These are phyloP conservation scores for Polyrhizophydium stewartii DNA, from an alignment of 371 early-diverging fungal genomes.

Conservation along the genomic window DNA sequence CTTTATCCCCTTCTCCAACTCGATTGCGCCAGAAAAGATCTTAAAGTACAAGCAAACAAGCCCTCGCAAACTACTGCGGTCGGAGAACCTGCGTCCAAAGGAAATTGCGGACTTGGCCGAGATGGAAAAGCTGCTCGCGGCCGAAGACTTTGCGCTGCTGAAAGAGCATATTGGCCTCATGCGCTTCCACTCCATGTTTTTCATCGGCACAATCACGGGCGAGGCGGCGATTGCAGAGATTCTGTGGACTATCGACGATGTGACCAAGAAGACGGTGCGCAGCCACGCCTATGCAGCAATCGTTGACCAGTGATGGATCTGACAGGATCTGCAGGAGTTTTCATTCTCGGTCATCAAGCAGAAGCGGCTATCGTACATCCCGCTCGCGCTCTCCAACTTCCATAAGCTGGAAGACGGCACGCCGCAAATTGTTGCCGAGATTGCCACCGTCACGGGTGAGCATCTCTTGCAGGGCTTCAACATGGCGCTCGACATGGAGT, in stretches of 20 bases:
- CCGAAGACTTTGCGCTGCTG: not conserved
- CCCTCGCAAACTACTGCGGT: not conserved
- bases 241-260: not conserved
- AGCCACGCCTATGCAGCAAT: no score
- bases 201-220: not conserved
- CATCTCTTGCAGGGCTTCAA: conserved; percentile 10
- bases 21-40: no score
- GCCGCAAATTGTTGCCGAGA: not conserved
- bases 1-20: no score
- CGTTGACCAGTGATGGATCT: conserved; percentile 9
- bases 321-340: conserved; percentile 12
- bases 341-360: not conserved
- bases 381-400: conserved; percentile 5
- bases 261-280: not conserved
- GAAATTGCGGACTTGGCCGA: not conserved
- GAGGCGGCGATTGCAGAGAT: not conserved
- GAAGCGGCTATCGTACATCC: conserved; percentile 7
- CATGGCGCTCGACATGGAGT: conserved; percentile 11
- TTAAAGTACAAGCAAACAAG: no score
- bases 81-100: not conserved
- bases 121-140: not conserved
- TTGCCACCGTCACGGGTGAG: conserved; percentile 12
- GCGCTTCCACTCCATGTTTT: not conserved
- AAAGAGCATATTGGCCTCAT: not conserved
- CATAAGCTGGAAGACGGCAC: conserved; percentile 2